Base-by-base conservation (phyloP, 768 basidiomycete species). In the Pleurotus sapidus region DNA sequence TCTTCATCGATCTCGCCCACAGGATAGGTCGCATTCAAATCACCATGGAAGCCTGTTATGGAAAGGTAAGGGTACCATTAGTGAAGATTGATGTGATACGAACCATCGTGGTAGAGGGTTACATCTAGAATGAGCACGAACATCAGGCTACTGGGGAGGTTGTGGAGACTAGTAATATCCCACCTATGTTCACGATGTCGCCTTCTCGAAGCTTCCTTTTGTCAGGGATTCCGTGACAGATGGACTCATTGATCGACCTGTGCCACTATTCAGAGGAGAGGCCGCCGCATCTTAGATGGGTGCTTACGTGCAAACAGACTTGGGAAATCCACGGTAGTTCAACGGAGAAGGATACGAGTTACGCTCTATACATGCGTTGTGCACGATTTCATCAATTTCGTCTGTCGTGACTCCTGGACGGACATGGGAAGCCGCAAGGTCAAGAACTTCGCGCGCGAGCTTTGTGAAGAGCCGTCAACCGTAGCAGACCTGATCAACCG, bases 141-240 rank as follows among this genome's bases (percentile, higher is more conserved):
- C 50, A 54, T 58, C 20, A 57, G 56, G 40, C 38, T 20, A 11
- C 23, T 50, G 27, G 57, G 67, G 51, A 67, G 66, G 49, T 60
- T 43, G 51, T 38, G 54, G 42, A 37, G 57, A 42, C 51, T 14
- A 50, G 50, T 27, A 58, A 40, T 53, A 56, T 68, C 77, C 58
- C 60, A 88, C 91, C 95, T 53, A 99, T 85, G 72, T 99, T 99
- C 69, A 98, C 77, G 62, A 98, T 98, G 73, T 99, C 97, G 15
- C 97, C 97, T 62, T 98, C 93, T 64, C 81, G 81, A 61, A 95
- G 71, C 65, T 85, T 88, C 60, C 91, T 76, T 67, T 89, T 80
- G 74, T 96, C 93, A 38, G 95, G 95, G 60, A 96, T 95, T 57
- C 96, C 97, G 70, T 99, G 97, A 70, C 97, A 98, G 64, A 99